Base-by-base conservation (phyloP, 208 protist genomes). In the Crithidia sp. region DNA sequence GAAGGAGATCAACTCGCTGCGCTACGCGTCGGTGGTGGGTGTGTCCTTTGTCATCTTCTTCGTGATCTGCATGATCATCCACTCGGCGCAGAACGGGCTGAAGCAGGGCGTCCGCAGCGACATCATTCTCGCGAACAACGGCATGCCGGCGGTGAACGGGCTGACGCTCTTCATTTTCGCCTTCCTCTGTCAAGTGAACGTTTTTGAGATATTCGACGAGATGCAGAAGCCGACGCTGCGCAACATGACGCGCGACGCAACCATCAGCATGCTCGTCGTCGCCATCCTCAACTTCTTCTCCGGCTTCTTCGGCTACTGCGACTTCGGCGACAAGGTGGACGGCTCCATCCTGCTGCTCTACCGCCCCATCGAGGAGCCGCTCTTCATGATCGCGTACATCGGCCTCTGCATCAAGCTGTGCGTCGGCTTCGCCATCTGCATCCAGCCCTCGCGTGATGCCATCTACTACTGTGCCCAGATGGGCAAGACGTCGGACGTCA, bases 1-100 rank as follows among this genome's bases (percentile, higher is more conserved):
- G 43, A 94, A 94, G 87, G 65, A 91, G 67, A 94, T 96, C 76
- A 96, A 95, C 81, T 91, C 92, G 19, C 83, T 96, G 16, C 89
- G 92, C 16, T 95, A 92, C 71, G 80, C 81, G 43, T 94, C 88
- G n/a, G 59, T 90, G 39, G 16, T 94, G 10, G 92, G 87, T n/a
- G 87, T 95, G 16, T 66, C 69, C 39, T 90, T 83, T 67, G 88
- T 95, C 40, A 39, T 94, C 54, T 94, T 83, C 73, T 94, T 96
- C 58, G 88, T 93, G 43, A 78, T 94, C 40, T 86, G 77, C 62
- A 82, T 92, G 54, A 77, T 96, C 49, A 79, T 92, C 45, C 91
- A 96, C 79, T 82, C 80, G 12, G 73, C 71, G 10, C 72, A 50
- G 44, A 83, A 89, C 66, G 81, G 80, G 14, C 59, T 90, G 44